phyloP scores from a whole-genome alignment of 768 basidiomycete species.

The Naganishia onofrii region DNA sequence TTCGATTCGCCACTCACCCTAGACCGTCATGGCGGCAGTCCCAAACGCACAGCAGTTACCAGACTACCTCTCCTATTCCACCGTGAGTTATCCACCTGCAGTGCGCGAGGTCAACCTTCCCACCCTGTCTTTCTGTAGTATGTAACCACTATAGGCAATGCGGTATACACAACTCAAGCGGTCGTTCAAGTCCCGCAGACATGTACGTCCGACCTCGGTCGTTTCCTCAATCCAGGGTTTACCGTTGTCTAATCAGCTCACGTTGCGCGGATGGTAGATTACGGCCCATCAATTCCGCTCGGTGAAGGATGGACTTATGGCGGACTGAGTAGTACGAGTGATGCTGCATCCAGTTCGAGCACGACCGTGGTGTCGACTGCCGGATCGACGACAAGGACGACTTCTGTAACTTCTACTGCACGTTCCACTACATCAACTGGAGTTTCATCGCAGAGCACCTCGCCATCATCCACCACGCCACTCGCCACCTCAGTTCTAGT shows the following conservation, averaged over 20 bases:
- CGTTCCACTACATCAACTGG: background rate
- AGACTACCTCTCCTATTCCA: constrained; percentile 27
- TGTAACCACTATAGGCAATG: constrained; percentile 20
- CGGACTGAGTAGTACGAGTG: constrained; percentile 7
- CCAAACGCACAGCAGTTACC: constrained; percentile 26
- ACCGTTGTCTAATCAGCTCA: background rate
- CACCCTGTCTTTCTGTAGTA: constrained; percentile 26
- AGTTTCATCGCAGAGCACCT: background rate
- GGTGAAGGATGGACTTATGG: constrained; percentile 30
- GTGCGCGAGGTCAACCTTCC: too few relatives aligned
- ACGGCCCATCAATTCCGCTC: constrained; percentile 30
- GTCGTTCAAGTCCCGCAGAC: constrained; percentile 29
- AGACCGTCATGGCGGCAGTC: background rate
- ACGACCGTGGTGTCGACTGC: background rate
- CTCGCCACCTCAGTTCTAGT: too few relatives aligned
- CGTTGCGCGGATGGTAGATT: constrained; percentile 5
- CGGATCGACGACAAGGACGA: too few relatives aligned
- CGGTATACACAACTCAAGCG: constrained; percentile 26
- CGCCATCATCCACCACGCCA: background rate
- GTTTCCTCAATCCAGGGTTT: background rate
- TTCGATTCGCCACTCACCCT: background rate
- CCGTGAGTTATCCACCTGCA: constrained; percentile 15
- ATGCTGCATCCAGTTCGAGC: background rate
- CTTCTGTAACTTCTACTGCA: background rate
- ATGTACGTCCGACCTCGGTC: constrained; percentile 18